These are phyloP conservation scores for Achaetomium macrosporum DNA, from an alignment of 2,329 filamentous ascomycete species.

Conservation along the genomic window DNA sequence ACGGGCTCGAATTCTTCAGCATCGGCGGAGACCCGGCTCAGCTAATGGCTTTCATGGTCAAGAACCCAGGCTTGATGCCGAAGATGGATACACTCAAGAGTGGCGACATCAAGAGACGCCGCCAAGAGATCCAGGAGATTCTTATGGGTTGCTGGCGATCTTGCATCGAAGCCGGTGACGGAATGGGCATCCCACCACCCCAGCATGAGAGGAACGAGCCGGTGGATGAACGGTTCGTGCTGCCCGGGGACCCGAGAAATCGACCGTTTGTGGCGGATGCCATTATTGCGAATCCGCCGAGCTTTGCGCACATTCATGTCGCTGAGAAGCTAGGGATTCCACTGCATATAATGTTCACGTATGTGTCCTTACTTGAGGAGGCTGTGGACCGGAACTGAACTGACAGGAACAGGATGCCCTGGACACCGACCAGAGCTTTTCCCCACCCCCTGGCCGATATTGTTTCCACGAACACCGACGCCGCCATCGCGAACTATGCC, in stretches of 20 bases:
- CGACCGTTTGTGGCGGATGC: constrained; percentile 76
- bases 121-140: constrained; percentile 71
- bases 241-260: constrained; percentile 37
- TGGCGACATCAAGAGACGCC: constrained; percentile 69
- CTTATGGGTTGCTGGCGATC: constrained; percentile 83
- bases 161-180: constrained; percentile 74
- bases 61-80: constrained; percentile 80
- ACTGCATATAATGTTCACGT: constrained; percentile 86
- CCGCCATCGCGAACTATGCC: constrained; percentile 73
- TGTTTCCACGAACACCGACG: constrained; percentile 67
- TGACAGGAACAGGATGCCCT: constrained; percentile 79
- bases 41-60: constrained; percentile 87
- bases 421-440: constrained; percentile 79
- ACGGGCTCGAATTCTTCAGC: constrained; percentile 67
- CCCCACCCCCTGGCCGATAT: constrained; percentile 84
- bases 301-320: constrained; percentile 69
- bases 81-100: constrained; percentile 69
- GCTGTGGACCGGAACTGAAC: background rate
- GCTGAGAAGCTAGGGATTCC: constrained; percentile 71
- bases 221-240: constrained; percentile 42
- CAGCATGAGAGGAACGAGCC: constrained; percentile 44
- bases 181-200: constrained; percentile 44
- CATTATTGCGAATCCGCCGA: constrained; percentile 73
- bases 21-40: constrained; percentile 72
- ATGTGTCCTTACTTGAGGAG: constrained; percentile 28